Conservation (phyloP, 148 eudicot genomes). For the Gaultheria prostrata region DNA sequence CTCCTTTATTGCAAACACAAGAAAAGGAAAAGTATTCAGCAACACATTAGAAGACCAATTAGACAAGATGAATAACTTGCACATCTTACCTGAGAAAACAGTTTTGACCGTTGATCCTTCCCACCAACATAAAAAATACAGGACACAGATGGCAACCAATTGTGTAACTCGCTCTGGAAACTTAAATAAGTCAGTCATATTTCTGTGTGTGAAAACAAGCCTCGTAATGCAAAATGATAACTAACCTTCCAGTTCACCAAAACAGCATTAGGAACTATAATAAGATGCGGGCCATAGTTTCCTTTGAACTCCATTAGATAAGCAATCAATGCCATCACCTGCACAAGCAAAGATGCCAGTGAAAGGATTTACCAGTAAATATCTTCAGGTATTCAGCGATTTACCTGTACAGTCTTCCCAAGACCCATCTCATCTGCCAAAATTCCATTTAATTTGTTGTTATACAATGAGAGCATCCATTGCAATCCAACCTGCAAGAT, state of each 20-base stretch:
- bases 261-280: slow-evolving; percentile 96
- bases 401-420: slow-evolving; percentile 97
- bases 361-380: background rate
- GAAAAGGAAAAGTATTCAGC: background rate
- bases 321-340: slow-evolving; percentile 97
- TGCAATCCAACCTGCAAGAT: slow-evolving; percentile 90
- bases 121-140: slow-evolving; percentile 88
- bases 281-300: slow-evolving; percentile 95
- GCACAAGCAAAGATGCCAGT: slow-evolving; percentile 18
- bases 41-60: slow-evolving; percentile 11
- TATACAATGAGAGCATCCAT: slow-evolving; percentile 99
- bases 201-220: slow-evolving; percentile 11
- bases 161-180: slow-evolving; percentile 82
- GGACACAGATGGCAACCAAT: slow-evolving; percentile 82
- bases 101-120: slow-evolving; percentile 78
- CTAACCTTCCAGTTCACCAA: slow-evolving; percentile 96
- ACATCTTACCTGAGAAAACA: slow-evolving; percentile 81
- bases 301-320: slow-evolving; percentile 95
- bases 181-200: slow-evolving; percentile 10
- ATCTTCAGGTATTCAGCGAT: background rate
- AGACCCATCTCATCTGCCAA: slow-evolving; percentile 99
- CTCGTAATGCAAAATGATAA: slow-evolving; percentile 1
- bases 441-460: slow-evolving; percentile 95
- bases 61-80: slow-evolving; percentile 14
- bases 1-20: slow-evolving; percentile 55